Evolutionary conservation across 805 yeast species (phyloP), one percentile per base, ranked within the genome.

Genomic region (Pichia scutulata): DNA sequence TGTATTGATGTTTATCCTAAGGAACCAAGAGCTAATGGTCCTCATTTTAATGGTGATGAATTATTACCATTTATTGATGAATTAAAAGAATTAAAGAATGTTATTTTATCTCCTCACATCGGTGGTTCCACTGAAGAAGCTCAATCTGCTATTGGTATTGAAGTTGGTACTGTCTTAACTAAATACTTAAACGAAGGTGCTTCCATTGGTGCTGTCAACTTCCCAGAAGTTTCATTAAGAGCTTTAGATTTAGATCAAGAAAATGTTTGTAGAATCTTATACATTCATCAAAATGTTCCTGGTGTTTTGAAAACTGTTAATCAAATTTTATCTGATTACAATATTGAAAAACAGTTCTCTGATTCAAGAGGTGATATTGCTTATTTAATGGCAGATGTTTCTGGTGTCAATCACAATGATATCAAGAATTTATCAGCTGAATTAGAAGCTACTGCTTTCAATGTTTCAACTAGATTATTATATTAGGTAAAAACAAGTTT

Each of bases 91-190:
- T 77, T 89, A 67, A 82, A 90, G 72, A 93, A 93, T 71, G 81
- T 92, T 55, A 89, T 93, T 57, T 77, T 93, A 63, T 84, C 98
- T 49, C 99, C 99, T 33, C 99, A 93, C 67, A 93, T 93, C 60
- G 99, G 99, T 72, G 99, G 99, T 59, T 89, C 97, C 47, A 93
- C 99, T 44, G 98, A 92, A 71, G 99, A 93, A 76, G 99, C 99
- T 39, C 99, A 93, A 77, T 78, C 87, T 50, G 96, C 98, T 40
- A 93, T 93, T 65, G 99, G 99, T 73, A 75, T 92, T 54, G 99
- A 93, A 74, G 99, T 93, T 54, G 88, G 84, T 53, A 76, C 85
- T 43, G 82, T 96, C 39, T 77, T 93, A 63, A 76, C 90, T 57
- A 88, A 87, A 67, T 93, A 89, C 75, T 86, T 93, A 69, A 92